These are phyloP conservation scores for Hypoxylon sp. DNA, from an alignment of 2,329 filamentous ascomycete species.

Conservation along the genomic window DNA sequence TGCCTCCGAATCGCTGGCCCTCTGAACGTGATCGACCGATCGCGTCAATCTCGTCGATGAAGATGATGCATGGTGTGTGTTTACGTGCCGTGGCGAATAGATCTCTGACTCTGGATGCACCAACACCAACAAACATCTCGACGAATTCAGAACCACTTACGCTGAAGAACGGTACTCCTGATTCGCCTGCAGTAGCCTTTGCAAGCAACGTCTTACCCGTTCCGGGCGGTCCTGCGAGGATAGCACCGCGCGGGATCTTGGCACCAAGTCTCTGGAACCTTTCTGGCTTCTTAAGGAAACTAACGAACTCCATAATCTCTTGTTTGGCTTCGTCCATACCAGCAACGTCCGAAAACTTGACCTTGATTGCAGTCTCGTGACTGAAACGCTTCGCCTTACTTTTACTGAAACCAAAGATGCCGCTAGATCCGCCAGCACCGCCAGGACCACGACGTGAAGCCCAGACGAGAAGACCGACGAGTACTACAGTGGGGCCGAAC, in stretches of 20 bases:
- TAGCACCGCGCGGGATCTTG: slow-evolving; percentile 96
- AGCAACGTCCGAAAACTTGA: slow-evolving; percentile 95
- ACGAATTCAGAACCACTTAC: slow-evolving; percentile 99
- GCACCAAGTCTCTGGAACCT: slow-evolving; percentile 93
- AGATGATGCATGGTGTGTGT: slow-evolving; percentile 97
- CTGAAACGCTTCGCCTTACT: slow-evolving; percentile 98
- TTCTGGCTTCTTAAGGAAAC: slow-evolving; percentile 92
- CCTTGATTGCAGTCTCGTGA: slow-evolving; percentile 94
- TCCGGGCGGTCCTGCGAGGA: slow-evolving; percentile 95
- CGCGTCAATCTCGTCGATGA: slow-evolving; percentile 99
- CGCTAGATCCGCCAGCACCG: slow-evolving; percentile 72
- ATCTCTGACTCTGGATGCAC: slow-evolving; percentile 92
- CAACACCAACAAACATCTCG: slow-evolving; percentile 99
- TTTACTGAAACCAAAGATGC: slow-evolving; percentile 95
- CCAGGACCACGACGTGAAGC: slow-evolving; percentile 75
- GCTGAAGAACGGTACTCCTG: slow-evolving; percentile 95
- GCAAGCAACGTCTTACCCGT: slow-evolving; percentile 98
- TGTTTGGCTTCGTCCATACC: slow-evolving; percentile 98
- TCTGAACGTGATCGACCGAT: slow-evolving; percentile 92
- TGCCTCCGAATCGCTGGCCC: slow-evolving; percentile 80
- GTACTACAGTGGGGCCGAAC: slow-evolving; percentile 86
- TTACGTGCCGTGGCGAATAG: slow-evolving; percentile 94
- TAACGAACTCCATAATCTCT: slow-evolving; percentile 99
- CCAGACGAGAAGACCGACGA: slow-evolving; percentile 85
- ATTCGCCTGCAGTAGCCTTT: slow-evolving; percentile 97